phyloP scores from a whole-genome alignment of 495 filamentous ascomycete genomes.

The Penicillium desertorum region DNA sequence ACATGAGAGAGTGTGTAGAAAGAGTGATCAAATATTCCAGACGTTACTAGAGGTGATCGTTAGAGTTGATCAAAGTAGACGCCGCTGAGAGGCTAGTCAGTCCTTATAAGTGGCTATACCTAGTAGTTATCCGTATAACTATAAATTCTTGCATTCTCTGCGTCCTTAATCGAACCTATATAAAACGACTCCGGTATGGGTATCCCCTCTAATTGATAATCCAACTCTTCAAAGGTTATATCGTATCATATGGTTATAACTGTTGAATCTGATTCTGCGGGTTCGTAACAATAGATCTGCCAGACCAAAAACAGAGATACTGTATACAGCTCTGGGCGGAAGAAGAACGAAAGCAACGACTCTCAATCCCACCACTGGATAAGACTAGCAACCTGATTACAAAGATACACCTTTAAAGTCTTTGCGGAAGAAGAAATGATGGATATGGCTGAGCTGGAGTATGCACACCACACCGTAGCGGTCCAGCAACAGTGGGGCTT shows the following conservation, averaged over 20 bases:
- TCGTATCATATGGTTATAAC: neutral
- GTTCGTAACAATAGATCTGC: too few species aligned
- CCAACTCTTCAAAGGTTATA: neutral
- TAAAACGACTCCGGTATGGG: neutral
- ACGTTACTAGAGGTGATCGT: neutral
- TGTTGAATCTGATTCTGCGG: too few species aligned
- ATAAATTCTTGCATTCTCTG: neutral
- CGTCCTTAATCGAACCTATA: neutral
- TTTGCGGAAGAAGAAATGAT: neutral
- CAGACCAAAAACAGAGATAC: too few species aligned
- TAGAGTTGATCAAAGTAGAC: neutral
- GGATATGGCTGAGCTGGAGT: neutral
- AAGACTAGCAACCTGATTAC: neutral
- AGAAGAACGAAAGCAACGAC: too few species aligned
- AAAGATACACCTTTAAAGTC: neutral
- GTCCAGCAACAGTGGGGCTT: neutral
- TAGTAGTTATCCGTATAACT: too few species aligned
- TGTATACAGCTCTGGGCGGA: too few species aligned
- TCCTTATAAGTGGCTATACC: neutral
- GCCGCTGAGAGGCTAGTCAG: neutral
- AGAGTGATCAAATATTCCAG: neutral
- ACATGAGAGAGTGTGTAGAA: neutral
- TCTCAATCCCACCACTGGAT: too few species aligned
- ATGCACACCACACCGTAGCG: neutral
- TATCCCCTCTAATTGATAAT: neutral